Base-by-base conservation (phyloP, 192 early-diverging fungal genomes). In the Umbelopsis sp. region DNA sequence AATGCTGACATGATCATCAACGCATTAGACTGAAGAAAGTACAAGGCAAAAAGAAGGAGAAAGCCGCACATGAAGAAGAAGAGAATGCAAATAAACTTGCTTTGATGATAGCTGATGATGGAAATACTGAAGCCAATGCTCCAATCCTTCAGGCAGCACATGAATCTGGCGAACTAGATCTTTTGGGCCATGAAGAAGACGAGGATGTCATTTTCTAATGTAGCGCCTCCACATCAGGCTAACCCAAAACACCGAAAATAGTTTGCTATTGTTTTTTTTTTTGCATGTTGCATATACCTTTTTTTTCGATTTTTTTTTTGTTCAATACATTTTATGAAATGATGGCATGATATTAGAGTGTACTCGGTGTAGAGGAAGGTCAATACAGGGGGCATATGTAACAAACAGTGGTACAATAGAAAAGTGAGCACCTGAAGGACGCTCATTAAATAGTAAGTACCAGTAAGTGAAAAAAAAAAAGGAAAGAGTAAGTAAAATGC, bases 21-120 rank as follows among this genome's bases (percentile, higher is more conserved):
- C 43, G 34, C 11, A 41, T 47, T 71, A 88, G 94, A 72, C 81
- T 99, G 75, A 99, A 99, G 84, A 99, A 97, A 83, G 93, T 99
- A 31, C 98, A 99, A 80, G 91, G 91, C 25, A 97, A 97, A 81
- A 99, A 99, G 88, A 99, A 99, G 92, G 89, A 85, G 45, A 72
- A 85, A 62, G 90, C 86, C 14, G 82, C 79, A 47, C 87, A 81
- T 59, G 87, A 88, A 36, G 83, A 88, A 81, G 71, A 78, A 71
- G n/a, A 76, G 81, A 68, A 68, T 44, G 49, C 51, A 20, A 38
- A 22, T 49, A 65, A 41, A 66, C 34, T 50, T 59, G 38, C 38
- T 41, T 41, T 41, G 38, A 44, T 52, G 16, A 43, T 25, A 22
- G 76, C 54, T 4, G 50, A 73, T 32, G 31, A 65, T 44, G 65